These are phyloP conservation scores for Macrophomina pseudophaseolina DNA, from an alignment of 2,329 filamentous ascomycete species.

Conservation along the genomic window DNA sequence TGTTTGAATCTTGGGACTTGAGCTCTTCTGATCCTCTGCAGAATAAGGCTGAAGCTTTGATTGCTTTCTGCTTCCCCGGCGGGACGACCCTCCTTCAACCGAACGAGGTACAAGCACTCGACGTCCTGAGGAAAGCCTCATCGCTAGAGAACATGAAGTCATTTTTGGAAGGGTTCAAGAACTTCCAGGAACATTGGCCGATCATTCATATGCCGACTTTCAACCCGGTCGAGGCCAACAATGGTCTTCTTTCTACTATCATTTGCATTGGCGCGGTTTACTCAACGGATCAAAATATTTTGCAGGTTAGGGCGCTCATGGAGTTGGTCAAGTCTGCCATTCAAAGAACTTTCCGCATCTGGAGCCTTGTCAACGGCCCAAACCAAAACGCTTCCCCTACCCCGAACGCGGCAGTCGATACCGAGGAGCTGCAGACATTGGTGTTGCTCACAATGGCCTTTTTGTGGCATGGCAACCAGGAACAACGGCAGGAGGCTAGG, in stretches of 20 bases:
- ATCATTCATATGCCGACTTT: conserved; percentile 75
- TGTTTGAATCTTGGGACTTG: conserved; percentile 50
- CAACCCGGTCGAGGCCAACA: conserved; percentile 67
- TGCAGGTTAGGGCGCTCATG: conserved; percentile 71
- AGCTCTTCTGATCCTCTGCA: conserved; percentile 51
- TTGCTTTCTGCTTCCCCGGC: conserved; percentile 58
- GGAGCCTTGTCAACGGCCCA: conserved; percentile 43
- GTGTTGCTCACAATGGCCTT: conserved; percentile 66
- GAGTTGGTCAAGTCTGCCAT: conserved; percentile 65
- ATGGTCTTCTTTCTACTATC: conserved; percentile 71
- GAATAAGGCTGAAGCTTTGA: conserved; percentile 50
- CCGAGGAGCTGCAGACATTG: conserved; percentile 72
- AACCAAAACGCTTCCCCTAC: conserved; percentile 46
- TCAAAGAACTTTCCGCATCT: conserved; percentile 60
- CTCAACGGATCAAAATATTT: conserved; percentile 65
- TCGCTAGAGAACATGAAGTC: conserved; percentile 71
- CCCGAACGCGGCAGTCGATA: conserved; percentile 44
- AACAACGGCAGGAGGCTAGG: conserved; percentile 68
- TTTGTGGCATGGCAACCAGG: conserved; percentile 71
- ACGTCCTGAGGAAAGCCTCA: conserved; percentile 61
- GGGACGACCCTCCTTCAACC: conserved; percentile 26
- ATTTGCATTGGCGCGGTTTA: conserved; percentile 78
- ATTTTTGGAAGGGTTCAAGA: conserved; percentile 72
- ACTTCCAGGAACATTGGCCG: conserved; percentile 76
- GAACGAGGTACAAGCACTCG: conserved; percentile 54